These are phyloP conservation scores for Fusarium sororula DNA, from an alignment of 2,329 filamentous ascomycete species.

Conservation along the genomic window DNA sequence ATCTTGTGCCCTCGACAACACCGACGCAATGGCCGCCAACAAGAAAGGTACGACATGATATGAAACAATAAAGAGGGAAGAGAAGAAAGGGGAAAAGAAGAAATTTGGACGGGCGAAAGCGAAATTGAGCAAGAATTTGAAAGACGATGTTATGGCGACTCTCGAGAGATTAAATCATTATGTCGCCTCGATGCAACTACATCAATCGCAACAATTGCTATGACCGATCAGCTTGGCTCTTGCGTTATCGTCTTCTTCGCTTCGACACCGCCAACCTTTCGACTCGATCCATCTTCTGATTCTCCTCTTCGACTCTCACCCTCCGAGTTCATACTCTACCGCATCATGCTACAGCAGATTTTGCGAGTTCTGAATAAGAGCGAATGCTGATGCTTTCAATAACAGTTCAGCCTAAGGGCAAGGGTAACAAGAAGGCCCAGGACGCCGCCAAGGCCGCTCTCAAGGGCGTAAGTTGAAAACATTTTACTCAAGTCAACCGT, in stretches of 20 bases:
- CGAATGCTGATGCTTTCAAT: conserved; percentile 75
- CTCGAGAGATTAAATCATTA: conserved; percentile 1
- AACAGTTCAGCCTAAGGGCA: conserved; percentile 70
- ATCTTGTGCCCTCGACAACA: conserved; percentile 40
- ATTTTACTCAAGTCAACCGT: not conserved
- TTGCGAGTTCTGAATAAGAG: conserved; percentile 77
- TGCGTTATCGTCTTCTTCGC: not conserved
- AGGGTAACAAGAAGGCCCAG: conserved; percentile 85
- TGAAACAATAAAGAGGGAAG: conserved; percentile 17
- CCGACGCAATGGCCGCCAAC: conserved; percentile 48
- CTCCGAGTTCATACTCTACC: conserved; percentile 36
- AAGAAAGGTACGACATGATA: conserved; percentile 60
- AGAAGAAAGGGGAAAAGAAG: not conserved
- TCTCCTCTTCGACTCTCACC: conserved; percentile 1
- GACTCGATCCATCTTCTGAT: conserved; percentile 7
- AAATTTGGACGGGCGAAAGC: conserved; percentile 1
- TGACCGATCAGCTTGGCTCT: not conserved
- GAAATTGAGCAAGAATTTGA: conserved; percentile 19
- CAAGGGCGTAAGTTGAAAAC: conserved; percentile 80
- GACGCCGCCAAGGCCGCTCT: conserved; percentile 93
- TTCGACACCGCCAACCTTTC: conserved; percentile 17
- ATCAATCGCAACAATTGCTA: not conserved
- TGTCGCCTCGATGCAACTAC: conserved; percentile 5
- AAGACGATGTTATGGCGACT: conserved; percentile 9
- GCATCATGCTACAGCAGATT: conserved; percentile 78